Evolutionary conservation across 2,329 filamentous ascomycete genomes (phyloP), one percentile per base, ranked within the genome.

Genomic region (Talaromyces sp.): DNA sequence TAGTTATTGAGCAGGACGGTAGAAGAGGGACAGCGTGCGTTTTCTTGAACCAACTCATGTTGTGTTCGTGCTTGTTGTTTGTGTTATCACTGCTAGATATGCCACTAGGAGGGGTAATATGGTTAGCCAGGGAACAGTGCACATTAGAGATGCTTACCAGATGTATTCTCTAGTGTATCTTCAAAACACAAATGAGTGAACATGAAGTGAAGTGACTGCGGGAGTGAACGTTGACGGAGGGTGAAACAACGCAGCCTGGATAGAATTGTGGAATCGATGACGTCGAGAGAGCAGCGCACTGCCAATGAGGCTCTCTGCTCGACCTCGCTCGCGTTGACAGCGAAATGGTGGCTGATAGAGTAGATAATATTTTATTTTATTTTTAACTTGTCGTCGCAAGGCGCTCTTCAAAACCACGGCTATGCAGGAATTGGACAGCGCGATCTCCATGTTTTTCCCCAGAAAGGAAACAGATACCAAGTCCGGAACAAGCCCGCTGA

Each of bases 21-120:
- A 42, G n/a, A 34, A 44, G 18, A 56, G 16, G 44, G 40, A 8
- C 10, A 40, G 42, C 33, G 79, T 83, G 95, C 92, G 89, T 87
- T 79, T 94, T 89, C 81, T 59, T 62, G 57, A 62, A 18, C 27
- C 23, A 34, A 16, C 7, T 12, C 27, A 59, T 53, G 36, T 12
- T 36, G 33, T 12, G 18, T 47, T 47, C 14, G 16, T n/a, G n/a
- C n/a, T n/a, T n/a, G n/a, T n/a, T 51, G 18, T 8, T 50, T 50
- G n/a, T 27, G 44, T 9, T 18, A 50, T 30, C 16, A 14, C 18
- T 27, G 44, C 44, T 47, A 8, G 12, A 27, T 23, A 47, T 27
- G n/a, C 14, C n/a, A 7, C 16, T n/a, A 40, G 5, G 36, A n/a
- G 36, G 36, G 36, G 36, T n/a, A 40, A 40, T 6, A 14, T n/a